Base-by-base conservation (phyloP, 306 rosid genomes). In the Astragalus glycyphyllos region DNA sequence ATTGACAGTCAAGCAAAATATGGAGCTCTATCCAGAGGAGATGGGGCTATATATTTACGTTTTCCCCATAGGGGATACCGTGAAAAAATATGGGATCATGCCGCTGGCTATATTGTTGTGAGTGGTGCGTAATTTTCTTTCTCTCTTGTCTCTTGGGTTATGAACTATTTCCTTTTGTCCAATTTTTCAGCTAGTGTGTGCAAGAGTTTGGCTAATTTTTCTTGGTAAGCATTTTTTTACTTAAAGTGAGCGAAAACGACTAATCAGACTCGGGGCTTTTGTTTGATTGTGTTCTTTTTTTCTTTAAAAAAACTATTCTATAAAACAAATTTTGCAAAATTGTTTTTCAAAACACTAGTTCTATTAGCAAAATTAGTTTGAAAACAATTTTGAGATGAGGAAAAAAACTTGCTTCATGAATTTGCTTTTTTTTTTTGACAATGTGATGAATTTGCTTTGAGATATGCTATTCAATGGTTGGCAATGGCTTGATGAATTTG, bases 51-150 rank as follows among this genome's bases (percentile, higher is more conserved):
- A 83, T 93, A 93, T 81, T 71, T 93, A 76, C 96, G 98, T 47
- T 93, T 90, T 32, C 96, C 98, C 73, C 87, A 78, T 79, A 83
- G 77, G 80, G 98, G 97, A 51, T 93, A 93, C 78, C 87, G 92
- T 12, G 98, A 93, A 81, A 93, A 93, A 82, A 90, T 93, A 78
- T 93, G 97, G 98, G 98, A 93, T 76, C 98, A 93, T 79, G 98
- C 98, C 71, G 98, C 98, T 65, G 98, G 98, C 48, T 76, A 78
- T 83, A 90, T 90, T 56, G 97, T 93, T 65, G 98, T 93, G 60
- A 93, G 72, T 13, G 98, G 98, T 93, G 15, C 14, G 81, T 67
- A 45, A 38, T 57, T 58, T 49, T 48, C 16, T 26, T 58, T 20
- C 55, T 20, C 55, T 17, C 32, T 26, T 29, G 10, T 8, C 11